These are phyloP conservation scores for Trametes hirsuta DNA, from an alignment of 1,284 basidiomycete species.

Conservation along the genomic window DNA sequence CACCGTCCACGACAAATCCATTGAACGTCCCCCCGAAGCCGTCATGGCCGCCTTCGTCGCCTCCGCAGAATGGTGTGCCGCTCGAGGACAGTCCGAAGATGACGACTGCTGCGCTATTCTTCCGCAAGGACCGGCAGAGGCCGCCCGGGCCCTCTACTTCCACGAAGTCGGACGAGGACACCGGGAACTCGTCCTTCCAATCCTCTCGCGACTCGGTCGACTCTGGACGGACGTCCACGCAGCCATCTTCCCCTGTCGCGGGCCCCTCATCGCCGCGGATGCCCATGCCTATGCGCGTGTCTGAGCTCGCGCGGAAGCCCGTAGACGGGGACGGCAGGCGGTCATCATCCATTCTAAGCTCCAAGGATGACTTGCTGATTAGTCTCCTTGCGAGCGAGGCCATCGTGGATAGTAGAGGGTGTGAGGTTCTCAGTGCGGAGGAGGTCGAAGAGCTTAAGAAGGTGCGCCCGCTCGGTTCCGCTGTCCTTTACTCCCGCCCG, in stretches of 20 bases:
- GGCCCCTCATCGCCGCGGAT: slow-evolving; percentile 44
- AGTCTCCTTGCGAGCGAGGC: slow-evolving; percentile 87
- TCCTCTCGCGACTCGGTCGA: slow-evolving; percentile 31
- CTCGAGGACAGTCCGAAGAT: slow-evolving; percentile 36
- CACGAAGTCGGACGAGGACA: slow-evolving; percentile 29
- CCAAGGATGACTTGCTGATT: slow-evolving; percentile 79
- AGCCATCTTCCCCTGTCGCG: slow-evolving; percentile 42
- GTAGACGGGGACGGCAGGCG: slow-evolving; percentile 44
- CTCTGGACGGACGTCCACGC: slow-evolving; percentile 34
- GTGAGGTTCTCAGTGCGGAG: slow-evolving; percentile 77
- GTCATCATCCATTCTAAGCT: slow-evolving; percentile 48
- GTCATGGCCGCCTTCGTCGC: slow-evolving; percentile 48
- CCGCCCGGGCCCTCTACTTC: slow-evolving; percentile 20
- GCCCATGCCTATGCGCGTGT: slow-evolving; percentile 32
- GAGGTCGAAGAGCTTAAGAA: slow-evolving; percentile 92
- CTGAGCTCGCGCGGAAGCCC: slow-evolving; percentile 36
- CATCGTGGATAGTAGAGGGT: slow-evolving; percentile 77
- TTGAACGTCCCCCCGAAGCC: slow-evolving; percentile 39
- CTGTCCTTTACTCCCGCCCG: neutral
- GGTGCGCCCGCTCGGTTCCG: slow-evolving; percentile 46
- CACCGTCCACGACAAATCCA: slow-evolving; percentile 28
- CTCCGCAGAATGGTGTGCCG: slow-evolving; percentile 32
- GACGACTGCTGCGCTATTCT: slow-evolving; percentile 51
- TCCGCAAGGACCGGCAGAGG: slow-evolving; percentile 55
- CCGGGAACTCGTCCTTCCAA: slow-evolving; percentile 32